Evolutionary conservation across 768 basidiomycete species (phyloP).

Genomic region (Amanita subjunquillea): DNA sequence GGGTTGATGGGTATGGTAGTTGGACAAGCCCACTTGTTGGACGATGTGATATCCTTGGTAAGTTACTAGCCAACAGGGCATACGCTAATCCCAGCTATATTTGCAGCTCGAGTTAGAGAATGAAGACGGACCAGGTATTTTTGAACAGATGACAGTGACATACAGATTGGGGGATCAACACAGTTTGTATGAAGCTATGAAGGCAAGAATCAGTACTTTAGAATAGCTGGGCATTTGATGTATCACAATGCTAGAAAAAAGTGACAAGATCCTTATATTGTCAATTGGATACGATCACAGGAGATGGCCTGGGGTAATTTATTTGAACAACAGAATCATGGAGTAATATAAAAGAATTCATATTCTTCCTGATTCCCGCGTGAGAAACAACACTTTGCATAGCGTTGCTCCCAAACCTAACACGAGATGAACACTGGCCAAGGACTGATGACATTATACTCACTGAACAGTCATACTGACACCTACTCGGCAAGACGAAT

Average conservation of each 20-base stretch:
- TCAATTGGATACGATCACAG: constrained; percentile 1
- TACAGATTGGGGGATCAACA: constrained; percentile 82
- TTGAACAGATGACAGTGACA: constrained; percentile 67
- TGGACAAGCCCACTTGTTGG: constrained; percentile 88
- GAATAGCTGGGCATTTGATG: neutral
- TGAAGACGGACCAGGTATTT: constrained; percentile 38
- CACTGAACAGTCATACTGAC: too few relatives aligned
- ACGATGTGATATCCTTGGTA: constrained; percentile 84
- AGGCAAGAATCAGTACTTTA: neutral
- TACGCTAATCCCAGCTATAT: neutral
- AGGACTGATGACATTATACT: too few relatives aligned
- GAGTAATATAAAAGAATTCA: neutral
- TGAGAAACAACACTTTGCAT: neutral
- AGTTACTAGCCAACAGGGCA: constrained; percentile 10
- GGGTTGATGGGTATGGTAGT: constrained; percentile 65
- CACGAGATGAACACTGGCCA: too few relatives aligned
- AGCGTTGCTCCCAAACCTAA: too few relatives aligned
- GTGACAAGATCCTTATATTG: neutral
- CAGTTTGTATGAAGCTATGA: constrained; percentile 44
- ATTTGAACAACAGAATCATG: constrained; percentile 6
- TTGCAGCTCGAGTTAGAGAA: constrained; percentile 49
- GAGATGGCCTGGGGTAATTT: constrained; percentile 10
- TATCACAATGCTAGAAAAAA: neutral
- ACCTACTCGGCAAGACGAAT: too few relatives aligned
- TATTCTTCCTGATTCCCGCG: neutral